Evolutionary conservation across 2,329 filamentous ascomycete genomes (phyloP).

Genomic region (Venturia nashicola): DNA sequence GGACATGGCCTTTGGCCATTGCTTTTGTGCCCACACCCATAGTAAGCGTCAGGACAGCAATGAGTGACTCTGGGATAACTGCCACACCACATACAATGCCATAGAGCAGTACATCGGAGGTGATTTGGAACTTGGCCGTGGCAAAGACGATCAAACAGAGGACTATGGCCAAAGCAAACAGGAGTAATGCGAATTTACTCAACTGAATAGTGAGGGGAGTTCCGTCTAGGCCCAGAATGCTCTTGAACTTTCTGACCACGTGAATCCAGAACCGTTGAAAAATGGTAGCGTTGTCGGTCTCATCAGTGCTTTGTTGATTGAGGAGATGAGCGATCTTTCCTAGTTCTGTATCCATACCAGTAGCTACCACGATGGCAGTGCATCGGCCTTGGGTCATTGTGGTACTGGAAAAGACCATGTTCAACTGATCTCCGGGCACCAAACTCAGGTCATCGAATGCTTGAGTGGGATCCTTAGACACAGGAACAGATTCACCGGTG

Average conservation of each 20-base stretch:
- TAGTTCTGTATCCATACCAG: slow-evolving; percentile 64
- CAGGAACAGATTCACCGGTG: slow-evolving; percentile 61
- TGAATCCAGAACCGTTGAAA: background rate
- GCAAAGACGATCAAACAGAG: slow-evolving; percentile 58
- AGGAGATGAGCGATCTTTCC: slow-evolving; percentile 58
- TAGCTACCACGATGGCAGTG: slow-evolving; percentile 55
- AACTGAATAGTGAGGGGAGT: slow-evolving; percentile 78
- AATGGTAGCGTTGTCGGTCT: slow-evolving; percentile 12
- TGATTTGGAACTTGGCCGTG: slow-evolving; percentile 38
- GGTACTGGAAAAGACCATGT: slow-evolving; percentile 60
- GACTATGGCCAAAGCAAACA: slow-evolving; percentile 63
- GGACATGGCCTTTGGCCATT: slow-evolving; percentile 29
- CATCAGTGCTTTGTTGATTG: slow-evolving; percentile 11
- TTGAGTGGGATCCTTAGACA: slow-evolving; percentile 49
- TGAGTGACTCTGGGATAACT: slow-evolving; percentile 40
- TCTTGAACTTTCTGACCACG: slow-evolving; percentile 21
- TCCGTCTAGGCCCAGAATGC: slow-evolving; percentile 55
- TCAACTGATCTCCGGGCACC: slow-evolving; percentile 49
- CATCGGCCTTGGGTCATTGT: slow-evolving; percentile 61
- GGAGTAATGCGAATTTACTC: slow-evolving; percentile 69
- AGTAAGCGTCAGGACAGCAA: slow-evolving; percentile 56
- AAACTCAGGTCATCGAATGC: slow-evolving; percentile 28
- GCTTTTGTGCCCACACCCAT: slow-evolving; percentile 36
- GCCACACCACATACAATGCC: slow-evolving; percentile 35
- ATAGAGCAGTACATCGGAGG: slow-evolving; percentile 34